Evolutionary conservation across 441 rosid genomes (phyloP), one percentile per base, ranked within the genome.

Genomic region (Erodium chrysanthum): DNA sequence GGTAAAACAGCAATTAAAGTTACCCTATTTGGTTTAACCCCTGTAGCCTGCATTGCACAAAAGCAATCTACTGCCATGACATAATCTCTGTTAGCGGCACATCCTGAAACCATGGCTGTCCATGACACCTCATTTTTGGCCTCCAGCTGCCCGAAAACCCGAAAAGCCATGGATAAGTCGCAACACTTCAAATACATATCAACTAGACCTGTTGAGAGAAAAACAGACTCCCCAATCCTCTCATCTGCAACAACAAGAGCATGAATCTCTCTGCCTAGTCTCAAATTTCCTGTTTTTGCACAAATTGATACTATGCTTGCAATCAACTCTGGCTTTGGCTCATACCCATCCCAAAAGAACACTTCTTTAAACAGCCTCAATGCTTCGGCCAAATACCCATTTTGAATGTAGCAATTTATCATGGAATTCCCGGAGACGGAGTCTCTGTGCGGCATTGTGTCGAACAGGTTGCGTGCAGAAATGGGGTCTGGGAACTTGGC

Each of bases 161-260:
- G 21, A 72, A 69, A 73, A 14, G 89, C 84, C 21, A 46, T 77
- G 66, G 76, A 81, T 21, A 77, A 18, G 23, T 78, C 82, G 67
- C 84, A 81, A 69, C 83, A 88, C 65, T 82, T 88, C 22, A 81
- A 78, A 70, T 88, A 86, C 94, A 86, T 88, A 64, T 66, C 79
- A 60, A 86, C 73, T 31, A 84, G 59, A 71, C 84, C 71, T 70
- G 94, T 88, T 52, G 81, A 81, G 60, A 85, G 76, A 7, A 35
- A 42, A 70, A 78, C 73, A 67, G 84, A 84, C 17, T 67, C 64
- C 29, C 78, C 77, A 60, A 84, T 59, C 48, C 48, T 42, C 56
- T 78, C 81, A 46, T 78, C 69, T 60, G 64, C 68, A 29, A 65
- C 69, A 27, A 80, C 73, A 35, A 14, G 75, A 33, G 81, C 74